Evolutionary conservation across 352 stramenopile species (phyloP), one percentile per base, ranked within the genome.

Genomic region (Peronospora farinosa): DNA sequence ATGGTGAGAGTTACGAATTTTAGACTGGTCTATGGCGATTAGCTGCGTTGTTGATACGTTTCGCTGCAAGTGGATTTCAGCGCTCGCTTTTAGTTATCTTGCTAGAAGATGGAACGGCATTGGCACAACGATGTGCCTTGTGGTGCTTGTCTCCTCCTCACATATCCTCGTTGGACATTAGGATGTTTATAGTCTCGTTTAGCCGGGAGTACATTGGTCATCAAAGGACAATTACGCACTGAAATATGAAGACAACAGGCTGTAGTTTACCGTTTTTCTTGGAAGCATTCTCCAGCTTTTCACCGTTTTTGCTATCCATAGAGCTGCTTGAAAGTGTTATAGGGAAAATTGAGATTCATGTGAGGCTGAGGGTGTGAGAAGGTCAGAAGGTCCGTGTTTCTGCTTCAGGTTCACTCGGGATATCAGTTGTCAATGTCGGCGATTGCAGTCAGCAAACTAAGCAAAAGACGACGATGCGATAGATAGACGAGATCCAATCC

Each of bases 1-100:
- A 82, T 40, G 77, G 74, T 23, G 72, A 84, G 57, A 82, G 64
- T 51, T 88, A 88, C 61, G 77, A 88, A 62, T 88, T 88, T 46
- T 88, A 84, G 49, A 43, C 19, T 37, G 23, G 7, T n/a, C 30
- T 31, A 11, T 52, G 15, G 6, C 11, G 47, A 48, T 52, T 55
- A 45, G 30, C 17, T 57, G 30, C 19, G 52, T 55, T 49, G 36
- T 57, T 28, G 10, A 65, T 59, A 35, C 37, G 46, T 49, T 47
- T 36, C 35, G 51, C 32, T 45, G 39, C 32, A 36, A 41, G 39
- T 57, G 16, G 33, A 55, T 42, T 58, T 46, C 30, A 45, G 44
- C 25, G 42, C 33, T 50, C 10, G 33, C 41, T 51, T 50, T 51
- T 41, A 32, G 33, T 51, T 40, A 28, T 32, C 51, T 57, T 25